phyloP scores from a whole-genome alignment of 768 basidiomycete species.

The Suillus fuscotomentosus region DNA sequence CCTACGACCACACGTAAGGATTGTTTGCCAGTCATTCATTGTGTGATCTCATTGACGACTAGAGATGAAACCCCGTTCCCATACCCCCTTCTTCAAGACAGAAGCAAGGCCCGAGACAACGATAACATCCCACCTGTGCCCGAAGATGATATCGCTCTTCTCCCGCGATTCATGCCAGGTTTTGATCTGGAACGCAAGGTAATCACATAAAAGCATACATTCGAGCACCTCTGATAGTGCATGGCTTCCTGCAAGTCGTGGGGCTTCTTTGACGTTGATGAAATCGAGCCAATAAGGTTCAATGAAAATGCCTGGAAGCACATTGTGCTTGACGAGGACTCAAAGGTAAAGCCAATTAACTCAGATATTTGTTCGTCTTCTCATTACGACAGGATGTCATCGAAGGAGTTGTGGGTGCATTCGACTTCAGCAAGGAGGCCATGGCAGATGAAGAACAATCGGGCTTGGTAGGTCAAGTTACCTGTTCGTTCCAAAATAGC shows the following conservation, averaged over 20 bases:
- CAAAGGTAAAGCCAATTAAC: not conserved
- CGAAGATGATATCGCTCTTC: not conserved
- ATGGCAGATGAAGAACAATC: not conserved
- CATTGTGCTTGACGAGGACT: slow-evolving; percentile 1
- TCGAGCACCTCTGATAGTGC: not conserved
- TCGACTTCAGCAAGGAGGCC: not conserved
- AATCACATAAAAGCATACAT: not conserved
- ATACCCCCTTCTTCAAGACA: not conserved
- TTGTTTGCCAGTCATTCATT: not conserved
- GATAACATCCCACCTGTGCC: not conserved
- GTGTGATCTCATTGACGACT: not conserved
- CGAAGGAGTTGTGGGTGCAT: not conserved
- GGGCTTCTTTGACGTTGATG: not conserved
- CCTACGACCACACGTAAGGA: not conserved
- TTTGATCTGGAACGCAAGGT: slow-evolving; percentile 5
- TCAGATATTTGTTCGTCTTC: not conserved
- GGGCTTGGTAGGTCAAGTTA: not conserved
- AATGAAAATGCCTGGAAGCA: slow-evolving; percentile 7
- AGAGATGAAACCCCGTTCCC: not conserved
- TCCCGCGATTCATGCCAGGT: slow-evolving; percentile 1
- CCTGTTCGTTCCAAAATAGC: not conserved
- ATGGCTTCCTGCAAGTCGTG: not conserved
- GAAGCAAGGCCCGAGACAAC: not conserved
- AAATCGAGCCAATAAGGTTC: slow-evolving; percentile 1
- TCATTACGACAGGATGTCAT: not conserved